These are phyloP conservation scores for Williopsis jadinii DNA, from an alignment of 1,139 yeast species.

Conservation along the genomic window DNA sequence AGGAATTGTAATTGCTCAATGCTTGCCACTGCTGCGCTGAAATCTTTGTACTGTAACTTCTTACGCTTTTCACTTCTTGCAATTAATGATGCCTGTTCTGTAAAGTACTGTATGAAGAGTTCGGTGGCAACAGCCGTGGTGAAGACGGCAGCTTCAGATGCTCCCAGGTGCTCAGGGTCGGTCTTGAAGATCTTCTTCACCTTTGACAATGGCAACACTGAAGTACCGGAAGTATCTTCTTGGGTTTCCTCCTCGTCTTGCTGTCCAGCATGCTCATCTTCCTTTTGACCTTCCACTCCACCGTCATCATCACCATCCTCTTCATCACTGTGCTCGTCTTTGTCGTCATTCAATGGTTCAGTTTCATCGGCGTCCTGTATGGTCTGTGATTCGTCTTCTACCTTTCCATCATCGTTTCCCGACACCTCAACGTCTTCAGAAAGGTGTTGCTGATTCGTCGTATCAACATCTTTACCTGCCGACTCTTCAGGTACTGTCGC, in stretches of 20 bases:
- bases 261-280: slow-evolving; percentile 2
- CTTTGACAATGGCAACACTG: slow-evolving; percentile 63
- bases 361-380: background rate
- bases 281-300: slow-evolving; percentile 2
- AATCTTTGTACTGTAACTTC: slow-evolving; percentile 66
- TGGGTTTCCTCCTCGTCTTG: slow-evolving; percentile 12
- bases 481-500: background rate
- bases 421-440: background rate
- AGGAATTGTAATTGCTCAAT: slow-evolving; percentile 67
- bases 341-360: background rate
- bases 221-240: slow-evolving; percentile 18
- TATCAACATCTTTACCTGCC: background rate
- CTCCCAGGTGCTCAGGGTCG: slow-evolving; percentile 75
- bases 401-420: background rate
- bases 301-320: slow-evolving; percentile 5
- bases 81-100: slow-evolving; percentile 69
- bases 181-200: slow-evolving; percentile 78
- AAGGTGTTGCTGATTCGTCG: background rate
- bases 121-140: slow-evolving; percentile 87
- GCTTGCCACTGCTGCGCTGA: slow-evolving; percentile 61
- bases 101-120: slow-evolving; percentile 68
- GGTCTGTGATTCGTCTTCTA: background rate
- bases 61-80: slow-evolving; percentile 68
- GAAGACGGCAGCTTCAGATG: slow-evolving; percentile 74
- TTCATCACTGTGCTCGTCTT: slow-evolving; percentile 5